Conservation (phyloP, 2,329 filamentous ascomycete genomes). For the Aureobasidium sp. region DNA sequence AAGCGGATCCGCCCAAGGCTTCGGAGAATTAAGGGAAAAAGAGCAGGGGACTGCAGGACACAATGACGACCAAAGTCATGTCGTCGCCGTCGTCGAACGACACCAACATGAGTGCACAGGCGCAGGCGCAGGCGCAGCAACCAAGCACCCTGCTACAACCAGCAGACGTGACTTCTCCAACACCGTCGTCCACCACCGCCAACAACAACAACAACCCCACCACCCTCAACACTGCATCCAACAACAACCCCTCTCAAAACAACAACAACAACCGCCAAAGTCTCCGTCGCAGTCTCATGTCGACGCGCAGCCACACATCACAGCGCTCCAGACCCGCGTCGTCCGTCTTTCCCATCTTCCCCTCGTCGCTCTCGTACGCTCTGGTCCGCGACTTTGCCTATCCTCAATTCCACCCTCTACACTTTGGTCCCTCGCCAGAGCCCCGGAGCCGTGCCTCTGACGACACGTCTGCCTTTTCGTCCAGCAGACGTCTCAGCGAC, state of each 20-base stretch:
- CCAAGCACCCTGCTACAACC: not conserved
- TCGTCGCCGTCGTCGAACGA: constrained; percentile 1
- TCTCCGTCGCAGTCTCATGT: constrained; percentile 8
- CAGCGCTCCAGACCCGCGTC: constrained; percentile 14
- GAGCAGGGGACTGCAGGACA: constrained; percentile 1
- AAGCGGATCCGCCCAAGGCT: not conserved
- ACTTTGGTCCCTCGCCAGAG: constrained; percentile 85
- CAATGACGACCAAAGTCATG: constrained; percentile 5
- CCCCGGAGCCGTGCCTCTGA: not conserved
- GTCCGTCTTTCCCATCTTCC: constrained; percentile 65
- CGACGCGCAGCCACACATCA: constrained; percentile 5
- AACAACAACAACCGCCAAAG: not conserved
- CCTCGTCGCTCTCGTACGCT: constrained; percentile 80
- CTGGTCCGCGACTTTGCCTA: constrained; percentile 96
- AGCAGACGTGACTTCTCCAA: not conserved
- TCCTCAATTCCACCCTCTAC: constrained; percentile 68
- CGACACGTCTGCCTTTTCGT: constrained; percentile 79
- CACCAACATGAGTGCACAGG: not conserved
- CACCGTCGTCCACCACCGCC: not conserved
- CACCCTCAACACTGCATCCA: not conserved
- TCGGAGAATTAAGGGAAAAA: constrained; percentile 8
- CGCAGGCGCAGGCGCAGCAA: not conserved
- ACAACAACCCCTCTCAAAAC: not conserved
- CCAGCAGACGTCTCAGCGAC: constrained; percentile 47
- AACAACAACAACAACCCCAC: not conserved